Evolutionary conservation across 2,329 filamentous ascomycete genomes (phyloP), one percentile per base, ranked within the genome.

Genomic region (Penicillium sp.): DNA sequence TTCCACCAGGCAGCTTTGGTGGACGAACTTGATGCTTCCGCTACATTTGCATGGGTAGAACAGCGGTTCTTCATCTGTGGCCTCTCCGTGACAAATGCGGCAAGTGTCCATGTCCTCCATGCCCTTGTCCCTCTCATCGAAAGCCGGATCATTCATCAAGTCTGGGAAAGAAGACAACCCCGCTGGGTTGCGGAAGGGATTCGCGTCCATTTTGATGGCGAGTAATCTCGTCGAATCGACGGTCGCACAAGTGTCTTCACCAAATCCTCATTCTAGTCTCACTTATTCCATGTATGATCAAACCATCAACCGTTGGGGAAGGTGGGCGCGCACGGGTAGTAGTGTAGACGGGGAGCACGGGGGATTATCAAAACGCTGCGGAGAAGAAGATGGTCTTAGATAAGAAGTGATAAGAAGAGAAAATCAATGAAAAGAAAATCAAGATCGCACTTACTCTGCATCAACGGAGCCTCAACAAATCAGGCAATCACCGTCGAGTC

Each of bases 11-110:
- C 95, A 99, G 73, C 96, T 91, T 77, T 99, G 95, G 75, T 99
- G 95, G 60, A 99, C 95, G 70, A 90, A 96, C 79, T 96, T 97
- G 79, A 99, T 99, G 78, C 93, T 98, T 56, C 95, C 95, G 72
- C 92, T 97, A 80, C 95, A 99, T 81, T 97, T 97, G 87, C 95
- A 99, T 6, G 95, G 95, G 72, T 96, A 95, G 80, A 96, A 99
- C 39, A 99, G 84, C 58, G 92, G 92, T 72, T 98, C 95, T 4
- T 90, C 85, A 4, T 83, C 76, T 1, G 89, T 90, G 54, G 86
- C 92, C 75, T 99, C 96, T 52, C 91, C 92, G 66, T 96, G 87
- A 77, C 95, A 99, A 81, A 99, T 99, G 60, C 95, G 88, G 80
- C 95, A 99, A n/a, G 92, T 96, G 71, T 96, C 91, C 55, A 83